phyloP scores from a whole-genome alignment of 768 basidiomycete genomes.

The Suillus luteus region DNA sequence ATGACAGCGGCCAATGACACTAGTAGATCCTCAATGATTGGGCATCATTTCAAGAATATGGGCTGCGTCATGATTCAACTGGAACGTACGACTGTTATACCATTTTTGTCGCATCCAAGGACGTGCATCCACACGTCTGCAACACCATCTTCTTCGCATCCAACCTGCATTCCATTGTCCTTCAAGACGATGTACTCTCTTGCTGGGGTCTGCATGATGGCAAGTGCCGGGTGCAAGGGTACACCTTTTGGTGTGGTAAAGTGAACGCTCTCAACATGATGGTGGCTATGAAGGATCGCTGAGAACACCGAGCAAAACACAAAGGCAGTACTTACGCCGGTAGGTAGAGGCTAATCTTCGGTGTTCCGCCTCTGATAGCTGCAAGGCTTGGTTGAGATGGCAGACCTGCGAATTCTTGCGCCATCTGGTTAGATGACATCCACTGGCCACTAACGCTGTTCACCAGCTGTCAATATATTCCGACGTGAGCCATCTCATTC shows the following conservation, averaged over 20 bases:
- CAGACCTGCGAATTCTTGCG: constrained; percentile 64
- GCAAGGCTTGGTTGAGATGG: constrained; percentile 17
- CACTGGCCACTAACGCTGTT: constrained; percentile 67
- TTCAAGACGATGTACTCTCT: constrained; percentile 70
- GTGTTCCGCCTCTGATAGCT: constrained; percentile 21
- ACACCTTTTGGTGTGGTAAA: constrained; percentile 47
- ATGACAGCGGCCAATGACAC: neutral
- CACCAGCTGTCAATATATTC: constrained; percentile 11
- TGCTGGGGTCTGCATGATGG: constrained; percentile 67
- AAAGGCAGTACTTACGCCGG: constrained; percentile 52
- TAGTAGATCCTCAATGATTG: neutral
- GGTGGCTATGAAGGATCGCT: constrained; percentile 13
- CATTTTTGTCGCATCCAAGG: constrained; percentile 45
- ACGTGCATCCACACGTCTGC: constrained; percentile 61
- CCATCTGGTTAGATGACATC: constrained; percentile 72
- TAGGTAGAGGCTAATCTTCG: constrained; percentile 58
- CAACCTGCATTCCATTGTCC: constrained; percentile 79
- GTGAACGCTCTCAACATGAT: constrained; percentile 73
- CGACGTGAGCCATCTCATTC: neutral
- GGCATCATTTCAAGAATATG: neutral
- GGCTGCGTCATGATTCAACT: neutral
- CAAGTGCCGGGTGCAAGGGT: constrained; percentile 61
- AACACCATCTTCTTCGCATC: constrained; percentile 75
- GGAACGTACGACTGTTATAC: neutral
- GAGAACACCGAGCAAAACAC: neutral